Evolutionary conservation across 140 eudicot species (phyloP), one percentile per base, ranked within the genome.

Genomic region (Senecio squalidus): DNA sequence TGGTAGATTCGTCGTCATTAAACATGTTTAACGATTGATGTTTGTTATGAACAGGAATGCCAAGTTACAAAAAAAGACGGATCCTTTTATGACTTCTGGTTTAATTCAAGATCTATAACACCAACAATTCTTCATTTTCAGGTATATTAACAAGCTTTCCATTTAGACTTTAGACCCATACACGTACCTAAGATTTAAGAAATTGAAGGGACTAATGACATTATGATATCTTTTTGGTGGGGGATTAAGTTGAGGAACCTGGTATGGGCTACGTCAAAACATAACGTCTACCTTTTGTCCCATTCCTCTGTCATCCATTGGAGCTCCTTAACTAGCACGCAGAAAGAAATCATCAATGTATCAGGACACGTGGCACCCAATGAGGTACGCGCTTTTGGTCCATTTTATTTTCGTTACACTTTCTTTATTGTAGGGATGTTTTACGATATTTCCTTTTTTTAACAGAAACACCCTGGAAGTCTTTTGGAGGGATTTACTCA

Each of bases 381-480:
- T 41, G 21, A 15, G 48, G 22, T n/a, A 11, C 5, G 17, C n/a
- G 17, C 48, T 41, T 14, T 41, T 11, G 18, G 18, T 41, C 18
- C 7, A 6, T 11, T 41, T 5, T 41, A 41, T 13, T 41, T 16
- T 41, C 7, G 48, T 15, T 11, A 3, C 18, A 15, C 17, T 41
- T 16, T 11, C 14, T 20, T 6, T 29, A 54, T 54, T 8, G 28
- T 54, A 29, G 4, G 40, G 24, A n/a, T n/a, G 10, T 36, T 40
- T 2, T 6, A 15, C 3, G 13, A 2, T 24, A 9, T 16, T 28
- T 56, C 5, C 1, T 46, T 10, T 10, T 23, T 0, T n/a, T 14
- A 7, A 9, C 40, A 88, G 96, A 84, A 82, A 74, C 88, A 88
- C 58, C 82, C 83, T 60, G 97, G 97, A 57, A 88, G 85, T 63